These are phyloP conservation scores for Pseudogymnoascus sp. DNA, from an alignment of 2,329 filamentous ascomycete species.

Conservation along the genomic window DNA sequence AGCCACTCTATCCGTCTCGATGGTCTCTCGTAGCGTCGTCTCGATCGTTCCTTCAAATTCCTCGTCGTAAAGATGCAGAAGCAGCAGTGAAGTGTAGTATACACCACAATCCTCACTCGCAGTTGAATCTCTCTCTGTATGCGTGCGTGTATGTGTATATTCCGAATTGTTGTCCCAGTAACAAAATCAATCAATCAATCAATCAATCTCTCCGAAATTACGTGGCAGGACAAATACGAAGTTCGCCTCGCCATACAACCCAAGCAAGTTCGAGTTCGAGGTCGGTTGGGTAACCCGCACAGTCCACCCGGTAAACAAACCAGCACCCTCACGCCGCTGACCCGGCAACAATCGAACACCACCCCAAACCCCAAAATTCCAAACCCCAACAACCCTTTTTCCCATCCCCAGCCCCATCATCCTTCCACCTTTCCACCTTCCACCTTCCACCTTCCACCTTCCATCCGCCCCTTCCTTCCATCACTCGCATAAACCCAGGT, in stretches of 20 bases:
- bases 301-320: constrained; percentile 7
- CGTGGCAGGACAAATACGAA: background rate
- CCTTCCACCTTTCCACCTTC: background rate
- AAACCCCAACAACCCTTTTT: background rate
- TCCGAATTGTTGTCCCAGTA: background rate
- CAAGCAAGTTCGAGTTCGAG: background rate
- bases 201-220: no score
- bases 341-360: background rate
- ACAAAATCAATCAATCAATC: no score
- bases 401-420: background rate
- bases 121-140: no score
- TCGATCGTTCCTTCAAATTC: background rate
- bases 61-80: background rate
- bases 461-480: background rate
- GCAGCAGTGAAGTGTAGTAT: background rate
- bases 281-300: background rate
- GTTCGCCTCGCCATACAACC: no score
- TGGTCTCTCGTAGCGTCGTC: background rate
- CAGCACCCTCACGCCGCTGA: background rate
- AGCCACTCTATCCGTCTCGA: background rate
- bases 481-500: background rate
- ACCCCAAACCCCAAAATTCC: background rate
- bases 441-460: background rate
- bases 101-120: background rate
- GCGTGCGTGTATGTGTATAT: background rate